These are phyloP conservation scores for Neophaeococcomyces aloes DNA, from an alignment of 2,329 filamentous ascomycete genomes.

Conservation along the genomic window DNA sequence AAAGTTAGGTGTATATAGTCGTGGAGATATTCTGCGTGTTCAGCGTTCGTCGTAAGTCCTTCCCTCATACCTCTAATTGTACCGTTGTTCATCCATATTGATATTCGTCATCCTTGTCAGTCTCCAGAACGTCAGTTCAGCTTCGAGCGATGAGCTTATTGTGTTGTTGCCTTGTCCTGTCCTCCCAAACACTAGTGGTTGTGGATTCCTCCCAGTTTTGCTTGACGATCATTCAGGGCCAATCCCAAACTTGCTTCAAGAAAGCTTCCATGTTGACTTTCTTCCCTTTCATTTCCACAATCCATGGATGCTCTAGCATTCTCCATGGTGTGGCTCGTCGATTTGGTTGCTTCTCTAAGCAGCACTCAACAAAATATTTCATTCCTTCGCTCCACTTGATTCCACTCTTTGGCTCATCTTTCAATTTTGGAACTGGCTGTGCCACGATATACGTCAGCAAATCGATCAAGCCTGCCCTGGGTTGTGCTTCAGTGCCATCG, in stretches of 20 bases:
- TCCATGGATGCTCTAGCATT: constrained; percentile 98
- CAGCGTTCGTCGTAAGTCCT: too few relatives aligned
- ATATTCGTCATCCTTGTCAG: too few relatives aligned
- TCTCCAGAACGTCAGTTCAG: too few relatives aligned
- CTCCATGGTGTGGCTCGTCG: constrained; percentile 91
- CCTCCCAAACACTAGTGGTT: too few relatives aligned
- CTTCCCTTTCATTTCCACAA: constrained; percentile 90
- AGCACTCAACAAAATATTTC: constrained; percentile 99
- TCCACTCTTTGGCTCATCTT: constrained; percentile 80
- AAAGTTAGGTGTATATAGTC: too few relatives aligned
- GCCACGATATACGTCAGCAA: constrained; percentile 94
- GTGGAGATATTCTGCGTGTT: too few relatives aligned
- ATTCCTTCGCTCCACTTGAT: constrained; percentile 96
- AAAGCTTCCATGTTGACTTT: constrained; percentile 97
- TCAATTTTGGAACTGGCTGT: constrained; percentile 87
- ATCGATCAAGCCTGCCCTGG: constrained; percentile 84
- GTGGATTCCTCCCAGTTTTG: too few relatives aligned
- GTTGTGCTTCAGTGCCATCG: constrained; percentile 91
- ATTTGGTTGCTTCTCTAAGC: constrained; percentile 83
- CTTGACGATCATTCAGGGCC: constrained; percentile 42
- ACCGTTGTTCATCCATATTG: too few relatives aligned
- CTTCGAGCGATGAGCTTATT: too few relatives aligned
- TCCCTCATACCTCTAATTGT: too few relatives aligned
- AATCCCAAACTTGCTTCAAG: constrained; percentile 90
- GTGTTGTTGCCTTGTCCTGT: too few relatives aligned